These are phyloP conservation scores for Magnaporthiopsis rhizophila DNA, from an alignment of 2,329 filamentous ascomycete species.

Conservation along the genomic window DNA sequence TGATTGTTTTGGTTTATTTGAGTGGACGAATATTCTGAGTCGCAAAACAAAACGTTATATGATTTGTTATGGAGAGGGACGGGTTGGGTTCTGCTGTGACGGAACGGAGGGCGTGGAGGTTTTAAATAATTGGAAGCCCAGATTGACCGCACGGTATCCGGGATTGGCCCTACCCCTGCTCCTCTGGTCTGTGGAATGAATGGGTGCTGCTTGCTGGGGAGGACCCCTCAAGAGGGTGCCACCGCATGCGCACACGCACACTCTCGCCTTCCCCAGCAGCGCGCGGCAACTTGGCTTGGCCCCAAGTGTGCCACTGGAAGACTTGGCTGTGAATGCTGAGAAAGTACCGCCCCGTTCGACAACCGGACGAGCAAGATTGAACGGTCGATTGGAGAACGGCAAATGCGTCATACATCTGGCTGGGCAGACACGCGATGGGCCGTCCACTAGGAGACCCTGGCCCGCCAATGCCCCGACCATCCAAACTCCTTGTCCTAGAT, in stretches of 20 bases:
- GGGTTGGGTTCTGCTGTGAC: background rate
- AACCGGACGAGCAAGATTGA: background rate
- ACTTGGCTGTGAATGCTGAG: background rate
- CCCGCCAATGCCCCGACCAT: background rate
- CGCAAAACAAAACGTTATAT: background rate
- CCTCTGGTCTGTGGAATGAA: background rate
- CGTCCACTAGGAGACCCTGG: background rate
- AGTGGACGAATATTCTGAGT: background rate
- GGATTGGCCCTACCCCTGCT: slow-evolving; percentile 2
- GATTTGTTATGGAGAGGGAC: background rate
- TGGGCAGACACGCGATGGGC: background rate
- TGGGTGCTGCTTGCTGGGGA: background rate
- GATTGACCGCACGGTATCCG: background rate
- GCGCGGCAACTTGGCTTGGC: background rate
- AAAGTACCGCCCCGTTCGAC: background rate
- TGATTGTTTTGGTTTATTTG: slow-evolving; percentile 1
- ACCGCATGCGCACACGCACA: background rate
- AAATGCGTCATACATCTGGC: slow-evolving; percentile 7
- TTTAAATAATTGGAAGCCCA: slow-evolving; percentile 6
- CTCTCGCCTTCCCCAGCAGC: slow-evolving; percentile 1
- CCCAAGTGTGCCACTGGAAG: background rate
- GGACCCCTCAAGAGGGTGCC: background rate
- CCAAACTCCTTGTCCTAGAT: background rate
- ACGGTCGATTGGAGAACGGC: background rate
- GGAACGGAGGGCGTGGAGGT: background rate